Evolutionary conservation across 2,329 filamentous ascomycete species (phyloP).

Genomic region (Xylaria digitata): DNA sequence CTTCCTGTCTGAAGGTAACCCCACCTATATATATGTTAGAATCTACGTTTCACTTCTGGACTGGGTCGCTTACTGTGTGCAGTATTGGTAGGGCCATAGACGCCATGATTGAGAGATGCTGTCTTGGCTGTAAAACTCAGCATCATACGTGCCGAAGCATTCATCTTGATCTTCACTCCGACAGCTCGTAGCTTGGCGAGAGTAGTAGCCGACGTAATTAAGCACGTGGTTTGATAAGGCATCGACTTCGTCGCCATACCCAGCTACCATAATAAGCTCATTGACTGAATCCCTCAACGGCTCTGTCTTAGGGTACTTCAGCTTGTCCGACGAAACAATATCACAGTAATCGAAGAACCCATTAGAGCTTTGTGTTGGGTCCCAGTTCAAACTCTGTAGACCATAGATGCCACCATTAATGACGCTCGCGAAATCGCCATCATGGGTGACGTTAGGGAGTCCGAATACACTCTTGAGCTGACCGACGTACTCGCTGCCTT

Average conservation of each 20-base stretch:
- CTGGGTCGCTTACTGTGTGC: conserved; percentile 59
- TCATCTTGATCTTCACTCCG: conserved; percentile 48
- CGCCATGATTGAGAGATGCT: conserved; percentile 56
- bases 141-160: conserved; percentile 54
- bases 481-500: conserved; percentile 56
- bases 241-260: conserved; percentile 54
- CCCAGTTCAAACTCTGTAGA: conserved; percentile 66
- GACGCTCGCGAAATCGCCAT: conserved; percentile 61
- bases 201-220: conserved; percentile 63
- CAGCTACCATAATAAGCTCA: conserved; percentile 56
- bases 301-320: conserved; percentile 58
- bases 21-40: conserved; percentile 65
- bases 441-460: conserved; percentile 56
- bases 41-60: neutral
- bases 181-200: conserved; percentile 46
- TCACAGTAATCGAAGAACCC: conserved; percentile 61
- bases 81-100: conserved; percentile 65
- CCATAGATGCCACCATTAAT: conserved; percentile 56
- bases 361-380: conserved; percentile 57
- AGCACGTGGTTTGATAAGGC: conserved; percentile 58
- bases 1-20: conserved; percentile 82
- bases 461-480: conserved; percentile 59
- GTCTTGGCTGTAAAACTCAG: conserved; percentile 51
- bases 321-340: conserved; percentile 55
- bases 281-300: conserved; percentile 51